Evolutionary conservation across 2,329 filamentous ascomycete species (phyloP), one percentile per base, ranked within the genome.

Genomic region (Trichothecium roseum): DNA sequence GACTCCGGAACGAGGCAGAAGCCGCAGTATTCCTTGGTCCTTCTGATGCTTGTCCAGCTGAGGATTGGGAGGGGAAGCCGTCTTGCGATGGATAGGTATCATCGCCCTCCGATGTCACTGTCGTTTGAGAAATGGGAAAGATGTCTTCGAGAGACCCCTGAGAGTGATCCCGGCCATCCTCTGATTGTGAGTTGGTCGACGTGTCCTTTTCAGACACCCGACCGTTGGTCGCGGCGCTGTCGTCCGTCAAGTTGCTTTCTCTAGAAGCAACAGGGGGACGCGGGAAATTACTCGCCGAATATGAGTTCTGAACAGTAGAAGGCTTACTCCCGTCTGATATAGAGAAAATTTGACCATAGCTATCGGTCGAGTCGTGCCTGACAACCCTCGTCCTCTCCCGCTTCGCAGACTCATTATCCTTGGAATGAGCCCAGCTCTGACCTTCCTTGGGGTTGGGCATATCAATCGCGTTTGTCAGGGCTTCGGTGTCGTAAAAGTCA

Each of bases 401-500:
- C 36, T 18, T 8, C 10, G 12, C 8, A 8, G n/a, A 12, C 4
- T 33, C 17, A 13, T 7, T 7, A 13, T 29, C 13, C 13, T 29
- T 13, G 28, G 5, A 6, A 29, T 29, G 13, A n/a, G 28, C 28
- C 13, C 28, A 29, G 28, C 28, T 24, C 28, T 29, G 28, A 13
- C 58, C 58, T 43, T 57, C 62, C 36, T 53, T 60, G 5, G 63
- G 50, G 8, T 51, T 45, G 8, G 66, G 69, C 34, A 75, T 67
- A 40, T 77, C 69, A 32, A 76, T 69, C 6, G 68, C 69, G 30
- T 59, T 59, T 33, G 57, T 56, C 37, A 69, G 52, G 18, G 62
- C 67, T n/a, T 74, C 73, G 18, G 74, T 57, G 45, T 74, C 76
- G 47, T 79, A 79, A 46, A 80, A 80, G 50, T 80, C 75, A 45